Evolutionary conservation across 176 grass and related monocot species (phyloP), one percentile per base, ranked within the genome.

Genomic region (Guadua angustifolia): DNA sequence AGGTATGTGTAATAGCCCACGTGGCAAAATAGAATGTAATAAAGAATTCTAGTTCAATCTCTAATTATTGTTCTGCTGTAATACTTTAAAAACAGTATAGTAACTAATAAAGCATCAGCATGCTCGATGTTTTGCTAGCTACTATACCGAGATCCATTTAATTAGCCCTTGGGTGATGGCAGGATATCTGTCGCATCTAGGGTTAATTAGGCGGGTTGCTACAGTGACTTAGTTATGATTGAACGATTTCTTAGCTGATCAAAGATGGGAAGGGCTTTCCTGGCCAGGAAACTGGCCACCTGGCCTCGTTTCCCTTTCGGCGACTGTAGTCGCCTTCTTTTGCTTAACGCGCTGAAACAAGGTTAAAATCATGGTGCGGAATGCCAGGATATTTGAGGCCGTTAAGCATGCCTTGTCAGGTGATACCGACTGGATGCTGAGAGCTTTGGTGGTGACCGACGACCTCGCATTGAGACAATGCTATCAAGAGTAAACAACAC

Each of bases 371-470:
- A 24, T 14, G 17, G 21, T 4, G 12, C 51, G 13, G 49, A 47
- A 14, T 44, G 49, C 24, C 26, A 11, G 50, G 6, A 58, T 18
- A 60, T 60, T 44, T 47, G 50, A 71, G 5, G 52, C 17, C 39
- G 53, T 46, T 82, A 82, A 24, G 71, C 33, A 68, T 25, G 55
- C 75, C 75, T 52, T 71, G n/a, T 51, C 76, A 52, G 52, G 53
- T 19, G 75, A 42, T 57, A 45, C 56, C 76, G 32, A 24, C 44
- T 7, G 32, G 43, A 53, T 17, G 26, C 22, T 50, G 69, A 73
- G 74, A 73, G 19, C 13, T 57, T 18, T 5, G 39, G 67, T 78
- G 80, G 55, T 52, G 66, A 56, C 66, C 33, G 8, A 22, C 14
- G 55, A 16, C 47, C 19, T 58, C 36, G 6, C 50, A 1, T 5